Evolutionary conservation across 1,284 basidiomycete genomes (phyloP), one percentile per base, ranked within the genome.

Genomic region (Stereum hirsutum): DNA sequence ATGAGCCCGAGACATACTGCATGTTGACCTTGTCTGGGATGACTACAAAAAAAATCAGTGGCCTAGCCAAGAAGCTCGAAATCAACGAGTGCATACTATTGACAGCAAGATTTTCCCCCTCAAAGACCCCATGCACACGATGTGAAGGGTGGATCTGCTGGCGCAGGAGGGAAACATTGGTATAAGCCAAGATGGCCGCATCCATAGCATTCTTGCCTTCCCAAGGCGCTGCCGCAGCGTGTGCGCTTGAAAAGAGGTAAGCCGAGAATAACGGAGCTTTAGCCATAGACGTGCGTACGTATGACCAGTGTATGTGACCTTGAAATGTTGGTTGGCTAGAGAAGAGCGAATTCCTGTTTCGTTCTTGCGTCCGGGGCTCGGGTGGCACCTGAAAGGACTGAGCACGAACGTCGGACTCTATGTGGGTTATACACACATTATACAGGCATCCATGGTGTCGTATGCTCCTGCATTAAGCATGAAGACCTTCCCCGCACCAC

Each of bases 161-260:
- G 15, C 90, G 73, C 31, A 94, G 68, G 3, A 78, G 74, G 2
- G 85, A 78, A 31, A 94, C 71, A 48, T 74, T 75, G 3, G 72
- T 77, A 61, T 94, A 93, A 1, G 88, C 83, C 6, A 85, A 62
- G 46, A 90, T 82, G 2, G 85, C 89, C 0, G 89, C 90, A 57
- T 92, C 90, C 27, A 89, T 70, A 2, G 91, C 89, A 55, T 93
- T 93, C 44, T 75, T 72, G 20, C 87, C 90, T 61, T n/a, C n/a
- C n/a, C n/a, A 5, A 12, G 85, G 89, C 0, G 89, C 90, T 57
- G 92, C 90, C 27, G 89, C 70, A 2, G 91, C 89, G 55, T 93
- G 93, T 44, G 75, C 72, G 20, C 87, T 90, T 61, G 38, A 43
- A 14, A n/a, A n/a, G n/a, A n/a, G n/a, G n/a, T n/a, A n/a, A n/a